Evolutionary conservation across 2,329 filamentous ascomycete genomes (phyloP), one percentile per base, ranked within the genome.

Genomic region (Helotiales sp.): DNA sequence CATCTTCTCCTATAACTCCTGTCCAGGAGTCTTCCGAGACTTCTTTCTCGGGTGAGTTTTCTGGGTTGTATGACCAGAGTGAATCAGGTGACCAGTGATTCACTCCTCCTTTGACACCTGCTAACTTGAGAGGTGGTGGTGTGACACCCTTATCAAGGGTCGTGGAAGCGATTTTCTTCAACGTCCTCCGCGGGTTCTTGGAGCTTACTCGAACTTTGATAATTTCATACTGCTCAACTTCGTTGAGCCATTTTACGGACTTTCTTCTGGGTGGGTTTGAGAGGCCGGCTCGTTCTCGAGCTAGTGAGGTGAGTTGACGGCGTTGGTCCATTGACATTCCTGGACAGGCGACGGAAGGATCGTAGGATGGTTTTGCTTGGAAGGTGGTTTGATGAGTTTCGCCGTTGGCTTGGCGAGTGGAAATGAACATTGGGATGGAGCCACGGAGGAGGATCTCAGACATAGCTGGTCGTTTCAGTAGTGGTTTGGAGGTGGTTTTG

Each of bases 391-490:
- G 25, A 8, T 48, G 46, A 22, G 46, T 19, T 31, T 29, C 29
- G 12, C 25, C 25, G 4, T 48, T 48, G 27, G 27, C 6, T 24
- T n/a, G n/a, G 19, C 38, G 36, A 19, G 36, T 31, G 13, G 19
- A 29, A 17, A 46, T 17, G 27, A 44, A 27, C 6, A 50, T 24
- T 22, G 30, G 25, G 29, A 51, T 44, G 3, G 58, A 63, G n/a
- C 61, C 58, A 27, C 58, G 55, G n/a, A 55, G 38, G 3, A 63
- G 13, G 33, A 63, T 44, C 25, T 57, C 55, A 24, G 55, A 54
- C 30, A 55, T 56, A 3, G 46, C 51, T 2, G 55, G 56, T n/a
- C 56, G 38, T 44, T 63, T 63, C 4, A 63, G 42, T 8, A 60
- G 52, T 24, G 61, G 53, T 24, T 44, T 53, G 17, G 30, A 22